phyloP scores from a whole-genome alignment of 257 asterid species.

The Rehmannia glutinosa region DNA sequence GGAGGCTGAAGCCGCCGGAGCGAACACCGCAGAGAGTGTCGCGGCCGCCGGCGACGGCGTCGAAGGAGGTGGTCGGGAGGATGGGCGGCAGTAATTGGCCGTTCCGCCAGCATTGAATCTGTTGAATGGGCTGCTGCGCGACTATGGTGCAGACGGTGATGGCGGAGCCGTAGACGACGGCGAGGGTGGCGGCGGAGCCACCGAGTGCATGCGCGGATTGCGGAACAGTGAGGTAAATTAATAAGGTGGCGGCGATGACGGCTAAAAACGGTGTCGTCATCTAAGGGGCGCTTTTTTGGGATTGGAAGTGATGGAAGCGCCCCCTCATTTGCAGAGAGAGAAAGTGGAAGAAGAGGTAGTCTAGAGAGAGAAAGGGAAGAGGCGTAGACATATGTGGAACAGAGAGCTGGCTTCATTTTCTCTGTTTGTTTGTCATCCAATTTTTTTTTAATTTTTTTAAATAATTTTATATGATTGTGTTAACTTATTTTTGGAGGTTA shows the following conservation, averaged over 20 bases:
- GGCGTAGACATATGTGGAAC: not conserved
- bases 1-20: conserved; percentile 60
- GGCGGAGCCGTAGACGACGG: conserved; percentile 62
- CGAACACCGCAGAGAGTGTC: conserved; percentile 61
- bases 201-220: conserved; percentile 51
- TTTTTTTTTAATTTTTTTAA: not conserved
- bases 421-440: not conserved
- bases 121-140: conserved; percentile 47
- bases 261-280: conserved; percentile 44
- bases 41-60: conserved; percentile 66
- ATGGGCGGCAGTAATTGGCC: conserved; percentile 28
- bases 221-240: conserved; percentile 18
- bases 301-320: conserved; percentile 3
- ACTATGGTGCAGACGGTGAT: conserved; percentile 54
- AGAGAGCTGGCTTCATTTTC: not conserved
- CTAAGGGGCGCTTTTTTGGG: conserved; percentile 4
- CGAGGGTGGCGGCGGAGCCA: conserved; percentile 65
- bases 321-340: conserved; percentile 40
- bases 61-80: conserved; percentile 51
- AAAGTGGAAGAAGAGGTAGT: not conserved
- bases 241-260: conserved; percentile 22
- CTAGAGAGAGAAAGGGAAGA: conserved; percentile 13
- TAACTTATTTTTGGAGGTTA: not conserved
- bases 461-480: not conserved
- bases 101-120: conserved; percentile 65